Evolutionary conservation across 2,329 filamentous ascomycete genomes (phyloP).

Genomic region (Thielaviopsis ethacetica): DNA sequence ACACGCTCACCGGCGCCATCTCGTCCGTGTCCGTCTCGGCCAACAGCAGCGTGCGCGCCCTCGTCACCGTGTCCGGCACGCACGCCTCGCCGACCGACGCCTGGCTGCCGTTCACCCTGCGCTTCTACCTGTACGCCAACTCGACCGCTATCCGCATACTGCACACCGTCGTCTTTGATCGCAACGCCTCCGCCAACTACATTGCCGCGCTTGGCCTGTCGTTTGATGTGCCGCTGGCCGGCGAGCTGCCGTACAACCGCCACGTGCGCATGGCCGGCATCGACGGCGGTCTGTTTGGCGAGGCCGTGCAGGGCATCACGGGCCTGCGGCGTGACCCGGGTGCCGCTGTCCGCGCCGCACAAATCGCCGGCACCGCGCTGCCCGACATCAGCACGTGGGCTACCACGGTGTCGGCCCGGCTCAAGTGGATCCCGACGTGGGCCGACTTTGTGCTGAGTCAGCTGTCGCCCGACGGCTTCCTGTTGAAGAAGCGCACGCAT

Average conservation of each 20-base stretch:
- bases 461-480: slow-evolving; percentile 43
- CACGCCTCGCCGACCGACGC: slow-evolving; percentile 23
- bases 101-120: slow-evolving; percentile 34
- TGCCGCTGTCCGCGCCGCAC: slow-evolving; percentile 28
- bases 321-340: slow-evolving; percentile 41
- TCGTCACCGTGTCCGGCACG: slow-evolving; percentile 29
- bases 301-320: slow-evolving; percentile 43
- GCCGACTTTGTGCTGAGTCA: slow-evolving; percentile 40
- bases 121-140: slow-evolving; percentile 42
- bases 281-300: slow-evolving; percentile 36
- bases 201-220: slow-evolving; percentile 36
- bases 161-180: slow-evolving; percentile 41
- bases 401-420: slow-evolving; percentile 25
- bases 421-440: slow-evolving; percentile 43
- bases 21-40: slow-evolving; percentile 32
- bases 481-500: slow-evolving; percentile 42
- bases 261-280: slow-evolving; percentile 40
- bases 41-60: slow-evolving; percentile 24
- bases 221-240: slow-evolving; percentile 36
- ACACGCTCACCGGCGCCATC: slow-evolving; percentile 32
- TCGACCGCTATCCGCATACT: slow-evolving; percentile 38
- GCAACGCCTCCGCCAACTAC: slow-evolving; percentile 31
- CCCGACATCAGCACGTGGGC: slow-evolving; percentile 31
- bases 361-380: slow-evolving; percentile 30
- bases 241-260: slow-evolving; percentile 38